Percentiles rank a stretch among this genome's conserved stretches.
Evolutionary conservation across 352 stramenopile genomes (phyloP).

Genomic region (Phytophthora capsici): DNA sequence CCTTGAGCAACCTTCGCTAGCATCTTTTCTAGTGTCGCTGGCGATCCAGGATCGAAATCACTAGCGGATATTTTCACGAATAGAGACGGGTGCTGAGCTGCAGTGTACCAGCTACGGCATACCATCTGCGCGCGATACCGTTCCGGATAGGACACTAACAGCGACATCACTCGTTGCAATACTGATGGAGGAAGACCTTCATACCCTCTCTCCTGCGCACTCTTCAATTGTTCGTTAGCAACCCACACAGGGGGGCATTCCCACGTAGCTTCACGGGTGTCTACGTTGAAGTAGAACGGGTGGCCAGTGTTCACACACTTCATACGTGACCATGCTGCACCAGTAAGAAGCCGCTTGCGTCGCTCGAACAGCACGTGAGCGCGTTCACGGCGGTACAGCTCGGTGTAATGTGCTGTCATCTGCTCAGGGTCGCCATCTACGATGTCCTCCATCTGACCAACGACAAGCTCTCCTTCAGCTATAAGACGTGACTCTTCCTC

Average conservation of each 20-base stretch:
- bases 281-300: slow-evolving; percentile 94
- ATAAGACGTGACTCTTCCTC: slow-evolving; percentile 67
- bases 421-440: slow-evolving; percentile 16
- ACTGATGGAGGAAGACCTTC: slow-evolving; percentile 75
- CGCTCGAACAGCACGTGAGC: slow-evolving; percentile 61
- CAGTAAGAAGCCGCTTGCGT: slow-evolving; percentile 63
- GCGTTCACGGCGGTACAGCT: slow-evolving; percentile 70
- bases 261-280: slow-evolving; percentile 95
- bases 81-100: slow-evolving; percentile 48
- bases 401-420: slow-evolving; percentile 40
- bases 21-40: slow-evolving; percentile 31
- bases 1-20: slow-evolving; percentile 38
- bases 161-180: slow-evolving; percentile 88
- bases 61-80: slow-evolving; percentile 58
- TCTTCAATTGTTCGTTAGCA: slow-evolving; percentile 88
- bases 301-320: slow-evolving; percentile 73
- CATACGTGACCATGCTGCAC: slow-evolving; percentile 62
- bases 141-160: slow-evolving; percentile 73
- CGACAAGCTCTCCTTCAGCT: slow-evolving; percentile 73
- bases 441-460: slow-evolving; percentile 45
- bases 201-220: slow-evolving; percentile 73
- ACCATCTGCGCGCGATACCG: slow-evolving; percentile 56
- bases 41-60: slow-evolving; percentile 42
- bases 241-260: slow-evolving; percentile 90
- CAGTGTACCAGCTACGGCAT: slow-evolving; percentile 59